Evolutionary conservation across 2,329 filamentous ascomycete species (phyloP), one percentile per base, ranked within the genome.

Genomic region (Stagonosporopsis cucurbitacearum): DNA sequence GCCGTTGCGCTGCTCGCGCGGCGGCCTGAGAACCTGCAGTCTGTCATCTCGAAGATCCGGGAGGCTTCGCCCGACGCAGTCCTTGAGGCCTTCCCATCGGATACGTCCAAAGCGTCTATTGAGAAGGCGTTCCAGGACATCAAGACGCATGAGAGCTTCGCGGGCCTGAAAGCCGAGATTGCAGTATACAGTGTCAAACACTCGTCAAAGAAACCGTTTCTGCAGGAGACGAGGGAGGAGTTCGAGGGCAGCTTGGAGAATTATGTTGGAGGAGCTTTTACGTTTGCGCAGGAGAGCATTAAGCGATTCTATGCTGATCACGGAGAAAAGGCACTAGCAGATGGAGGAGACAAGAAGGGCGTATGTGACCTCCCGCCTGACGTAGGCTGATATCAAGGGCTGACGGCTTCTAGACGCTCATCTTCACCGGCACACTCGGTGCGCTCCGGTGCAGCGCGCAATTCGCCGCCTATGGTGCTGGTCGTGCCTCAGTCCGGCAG

Each of bases 181-280:
- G 80, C 82, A 1, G 76, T 87, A 23, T 86, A 82, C 68, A 83
- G 81, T 59, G 78, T 86, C 65, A 86, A 85, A 66, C 80, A 84
- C 59, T 76, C 76, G 0, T 77, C 75, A 61, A 83, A 81, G 69
- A 84, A 82, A 59, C 81, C 83, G 0, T 86, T 85, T 68, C 72
- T 85, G 42, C 74, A 81, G 37, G 82, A 84, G 63, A 84, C 82
- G 0, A 76, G 80, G 23, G 79, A 83, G 47, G 65, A 73, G 15
- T 74, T 74, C 50, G 67, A 66, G n/a, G 68, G 78, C 2, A 81
- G 77, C 45, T 60, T 86, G 54, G 78, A 81, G 48, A 76, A 75
- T 0, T 86, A 84, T 68, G 82, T 81, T 1, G 82, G 82, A 2
- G 83, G 83, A 0, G 82, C 83, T 1, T 82, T 86, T 61, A 76